A percentile compares a stretch with the other conserved stretches of the same genome.
Evolutionary conservation across 2,329 filamentous ascomycete species (phyloP).

Genomic region (Capronia americana): DNA sequence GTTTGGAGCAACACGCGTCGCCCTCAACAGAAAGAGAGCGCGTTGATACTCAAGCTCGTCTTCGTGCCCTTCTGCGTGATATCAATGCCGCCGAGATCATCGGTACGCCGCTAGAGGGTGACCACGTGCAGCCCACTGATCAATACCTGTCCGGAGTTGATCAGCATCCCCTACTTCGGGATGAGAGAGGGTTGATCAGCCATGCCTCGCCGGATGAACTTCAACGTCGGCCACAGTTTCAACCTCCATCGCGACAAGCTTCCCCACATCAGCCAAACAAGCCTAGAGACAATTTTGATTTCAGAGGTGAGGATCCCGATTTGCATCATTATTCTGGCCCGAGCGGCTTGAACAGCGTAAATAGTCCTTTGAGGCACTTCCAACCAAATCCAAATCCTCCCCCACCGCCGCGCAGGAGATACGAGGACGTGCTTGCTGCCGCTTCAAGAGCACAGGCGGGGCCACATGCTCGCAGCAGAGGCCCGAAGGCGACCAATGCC

Average conservation of each 20-base stretch:
- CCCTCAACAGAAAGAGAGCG: neutral
- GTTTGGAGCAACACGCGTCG: neutral
- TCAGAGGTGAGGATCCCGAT: neutral
- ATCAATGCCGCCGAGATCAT: neutral
- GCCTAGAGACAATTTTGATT: neutral
- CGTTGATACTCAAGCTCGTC: neutral
- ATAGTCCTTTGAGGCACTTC: neutral
- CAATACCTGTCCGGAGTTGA: neutral
- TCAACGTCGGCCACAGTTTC: neutral
- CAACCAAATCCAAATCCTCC: neutral
- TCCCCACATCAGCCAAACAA: neutral
- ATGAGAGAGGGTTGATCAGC: neutral
- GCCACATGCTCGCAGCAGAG: neutral
- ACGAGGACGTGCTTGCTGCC: neutral
- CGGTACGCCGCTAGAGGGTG: neutral
- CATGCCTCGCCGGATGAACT: neutral
- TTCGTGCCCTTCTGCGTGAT: neutral
- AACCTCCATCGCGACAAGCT: neutral
- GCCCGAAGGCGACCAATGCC: neutral
- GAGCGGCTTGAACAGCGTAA: neutral
- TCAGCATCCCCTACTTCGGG: neutral
- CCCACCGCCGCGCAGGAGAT: neutral
- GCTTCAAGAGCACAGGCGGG: neutral
- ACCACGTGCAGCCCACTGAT: neutral
- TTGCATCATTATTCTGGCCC: neutral